Percentiles rank a stretch among this genome's conserved stretches.
Conservation (phyloP, 2,329 filamentous ascomycete genomes). For the Apiospora aurea region DNA sequence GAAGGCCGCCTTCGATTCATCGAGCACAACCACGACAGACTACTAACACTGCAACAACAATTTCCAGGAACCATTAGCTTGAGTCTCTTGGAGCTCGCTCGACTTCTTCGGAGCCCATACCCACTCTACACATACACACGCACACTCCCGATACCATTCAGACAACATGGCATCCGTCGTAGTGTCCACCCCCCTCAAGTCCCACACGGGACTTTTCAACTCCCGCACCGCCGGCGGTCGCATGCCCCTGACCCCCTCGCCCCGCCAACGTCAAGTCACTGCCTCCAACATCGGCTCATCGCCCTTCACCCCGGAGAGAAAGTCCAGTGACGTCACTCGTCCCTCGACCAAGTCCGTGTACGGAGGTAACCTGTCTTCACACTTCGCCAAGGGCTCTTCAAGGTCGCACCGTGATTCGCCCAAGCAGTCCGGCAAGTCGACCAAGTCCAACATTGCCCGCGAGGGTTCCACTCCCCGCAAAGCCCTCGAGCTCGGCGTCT, state of each 20-base stretch:
- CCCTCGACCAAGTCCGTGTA: conserved; percentile 75
- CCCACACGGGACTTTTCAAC: conserved; percentile 91
- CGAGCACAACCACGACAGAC: conserved; percentile 51
- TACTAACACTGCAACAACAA: conserved; percentile 53
- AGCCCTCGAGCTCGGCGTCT: conserved; percentile 85
- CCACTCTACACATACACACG: conserved; percentile 35
- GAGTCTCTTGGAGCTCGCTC: conserved; percentile 66
- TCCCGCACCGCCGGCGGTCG: conserved; percentile 92
- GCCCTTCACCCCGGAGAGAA: conserved; percentile 78
- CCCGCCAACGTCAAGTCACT: conserved; percentile 66
- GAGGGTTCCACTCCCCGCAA: conserved; percentile 78
- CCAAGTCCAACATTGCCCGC: conserved; percentile 95
- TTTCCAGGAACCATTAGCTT: conserved; percentile 65
- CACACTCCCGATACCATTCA: conserved; percentile 30
- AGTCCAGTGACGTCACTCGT: conserved; percentile 56
- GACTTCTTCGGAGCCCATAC: conserved; percentile 48
- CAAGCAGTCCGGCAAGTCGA: conserved; percentile 70
- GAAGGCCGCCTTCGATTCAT: conserved; percentile 55
- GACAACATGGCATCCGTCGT: conserved; percentile 77
- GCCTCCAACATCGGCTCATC: conserved; percentile 68
- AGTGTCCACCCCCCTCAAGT: conserved; percentile 93
- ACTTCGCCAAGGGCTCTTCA: conserved; percentile 76
- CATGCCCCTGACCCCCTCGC: conserved; percentile 93
- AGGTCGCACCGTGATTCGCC: conserved; percentile 84
- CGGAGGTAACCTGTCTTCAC: conserved; percentile 78